Evolutionary conservation across 208 protist genomes (phyloP), one percentile per base, ranked within the genome.

Genomic region (Trypanosomatidae sp.): DNA sequence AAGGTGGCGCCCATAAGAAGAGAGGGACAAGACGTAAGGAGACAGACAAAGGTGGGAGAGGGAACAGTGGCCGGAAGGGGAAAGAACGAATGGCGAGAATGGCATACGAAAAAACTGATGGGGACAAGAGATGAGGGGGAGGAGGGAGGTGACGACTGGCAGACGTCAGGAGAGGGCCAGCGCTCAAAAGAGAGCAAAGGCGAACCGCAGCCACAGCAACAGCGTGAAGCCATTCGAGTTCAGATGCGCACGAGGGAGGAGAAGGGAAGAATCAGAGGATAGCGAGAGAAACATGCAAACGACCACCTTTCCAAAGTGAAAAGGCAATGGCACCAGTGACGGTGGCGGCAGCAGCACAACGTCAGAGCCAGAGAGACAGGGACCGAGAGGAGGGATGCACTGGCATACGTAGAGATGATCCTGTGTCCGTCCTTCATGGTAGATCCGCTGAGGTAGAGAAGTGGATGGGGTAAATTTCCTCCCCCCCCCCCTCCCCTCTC

Each of bases 11-110:
- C 2, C 28, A 25, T n/a, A 12, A 41, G n/a, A 43, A 10, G 1
- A 65, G 59, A 10, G 7, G 59, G 10, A 22, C 22, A 55, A 9
- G n/a, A 39, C 6, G 19, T 0, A 17, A n/a, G 39, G 62, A 46
- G 30, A 44, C 39, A n/a, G 59, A n/a, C 33, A 53, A 25, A n/a
- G 28, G n/a, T 15, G 25, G 44, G 64, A 30, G 41, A 69, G 44
- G n/a, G 8, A 30, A 30, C 15, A 30, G 39, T 7, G 12, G 17
- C 7, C 13, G 41, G 28, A 36, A 28, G 39, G 64, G 28, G 64
- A 66, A 68, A 67, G 67, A n/a, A 68, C n/a, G 67, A 68, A 75
- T 44, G 36, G 22, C 19, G 30, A 36, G n/a, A 64, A 64, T 10
- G 13, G 5, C 15, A 28, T 58, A 39, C 19, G 6, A 0, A 60